A percentile compares a stretch with the other conserved stretches of the same genome.
Evolutionary conservation across 1,284 basidiomycete species (phyloP).

Genomic region (Marasmius sp.): DNA sequence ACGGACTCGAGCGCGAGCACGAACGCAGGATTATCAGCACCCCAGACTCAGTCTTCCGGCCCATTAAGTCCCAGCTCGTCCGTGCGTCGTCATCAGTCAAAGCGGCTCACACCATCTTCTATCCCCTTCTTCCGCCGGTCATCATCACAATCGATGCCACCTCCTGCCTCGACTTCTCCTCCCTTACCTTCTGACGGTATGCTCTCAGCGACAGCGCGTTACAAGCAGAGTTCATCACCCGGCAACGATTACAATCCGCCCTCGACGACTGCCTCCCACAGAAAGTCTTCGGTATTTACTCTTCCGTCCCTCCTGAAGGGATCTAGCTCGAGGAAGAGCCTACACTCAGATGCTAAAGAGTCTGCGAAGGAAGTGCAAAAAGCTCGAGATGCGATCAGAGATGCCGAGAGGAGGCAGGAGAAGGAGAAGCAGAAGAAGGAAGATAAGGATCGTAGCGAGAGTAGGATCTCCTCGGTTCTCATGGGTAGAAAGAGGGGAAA

Average conservation of each 20-base stretch:
- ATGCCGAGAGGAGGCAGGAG: conserved; percentile 38
- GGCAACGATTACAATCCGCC: conserved; percentile 48
- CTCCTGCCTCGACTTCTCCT: conserved; percentile 55
- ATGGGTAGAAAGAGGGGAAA: conserved; percentile 92
- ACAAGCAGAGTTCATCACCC: conserved; percentile 46
- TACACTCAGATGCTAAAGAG: conserved; percentile 73
- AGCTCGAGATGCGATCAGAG: conserved; percentile 40
- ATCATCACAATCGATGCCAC: conserved; percentile 84
- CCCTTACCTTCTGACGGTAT: conserved; percentile 45
- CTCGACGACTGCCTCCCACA: conserved; percentile 59
- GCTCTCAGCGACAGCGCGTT: conserved; percentile 38
- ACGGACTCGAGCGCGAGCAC: conserved; percentile 74
- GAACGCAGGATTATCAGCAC: conserved; percentile 50
- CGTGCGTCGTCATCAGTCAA: conserved; percentile 64
- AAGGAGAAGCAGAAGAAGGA: conserved; percentile 73
- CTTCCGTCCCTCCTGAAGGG: conserved; percentile 80
- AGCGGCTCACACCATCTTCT: conserved; percentile 87
- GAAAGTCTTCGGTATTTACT: conserved; percentile 78
- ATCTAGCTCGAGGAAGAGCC: conserved; percentile 78
- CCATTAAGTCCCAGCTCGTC: conserved; percentile 72
- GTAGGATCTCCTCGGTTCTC: conserved; percentile 77
- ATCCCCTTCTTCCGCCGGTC: conserved; percentile 96
- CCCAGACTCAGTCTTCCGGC: conserved; percentile 37
- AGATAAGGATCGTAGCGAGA: conserved; percentile 80
- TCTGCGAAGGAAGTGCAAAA: conserved; percentile 46